Percentiles rank a stretch among this genome's conserved stretches.
Evolutionary conservation across 257 asterid genomes (phyloP).

Genomic region (Thymus mandschuricus): DNA sequence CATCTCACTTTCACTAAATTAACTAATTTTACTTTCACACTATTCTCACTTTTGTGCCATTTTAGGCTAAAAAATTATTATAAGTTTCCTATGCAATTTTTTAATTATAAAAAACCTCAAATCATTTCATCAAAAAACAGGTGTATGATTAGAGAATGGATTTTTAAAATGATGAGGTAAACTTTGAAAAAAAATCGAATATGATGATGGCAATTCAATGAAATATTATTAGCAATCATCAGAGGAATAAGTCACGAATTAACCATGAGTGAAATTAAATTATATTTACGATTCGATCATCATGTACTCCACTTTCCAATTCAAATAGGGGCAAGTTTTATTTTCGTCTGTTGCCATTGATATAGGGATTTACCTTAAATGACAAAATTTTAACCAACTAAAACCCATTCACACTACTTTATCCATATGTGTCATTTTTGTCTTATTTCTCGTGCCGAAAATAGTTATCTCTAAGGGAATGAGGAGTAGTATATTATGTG

Average conservation of each 20-base stretch:
- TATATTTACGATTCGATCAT: slow-evolving; percentile 13
- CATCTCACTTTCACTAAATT: not conserved
- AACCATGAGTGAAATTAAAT: slow-evolving; percentile 20
- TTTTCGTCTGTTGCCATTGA: no score
- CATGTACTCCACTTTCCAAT: not conserved
- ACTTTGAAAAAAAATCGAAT: not conserved
- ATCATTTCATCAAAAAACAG: no score
- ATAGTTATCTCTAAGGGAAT: no score
- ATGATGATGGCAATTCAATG: not conserved
- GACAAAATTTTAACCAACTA: no score
- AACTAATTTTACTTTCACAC: not conserved
- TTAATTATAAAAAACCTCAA: no score
- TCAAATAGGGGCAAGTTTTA: no score
- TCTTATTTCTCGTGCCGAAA: no score
- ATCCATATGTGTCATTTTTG: no score
- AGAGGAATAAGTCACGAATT: slow-evolving; percentile 26
- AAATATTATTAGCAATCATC: not conserved
- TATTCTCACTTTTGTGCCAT: slow-evolving; percentile 6
- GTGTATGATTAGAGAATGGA: no score
- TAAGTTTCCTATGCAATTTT: not conserved
- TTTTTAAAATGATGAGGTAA: not conserved
- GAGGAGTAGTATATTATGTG: not conserved
- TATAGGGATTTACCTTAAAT: no score
- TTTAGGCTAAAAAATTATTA: not conserved
- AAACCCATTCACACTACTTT: no score